Base-by-base conservation (phyloP, 164 flowering plant species). In the Annona squamosa region DNA sequence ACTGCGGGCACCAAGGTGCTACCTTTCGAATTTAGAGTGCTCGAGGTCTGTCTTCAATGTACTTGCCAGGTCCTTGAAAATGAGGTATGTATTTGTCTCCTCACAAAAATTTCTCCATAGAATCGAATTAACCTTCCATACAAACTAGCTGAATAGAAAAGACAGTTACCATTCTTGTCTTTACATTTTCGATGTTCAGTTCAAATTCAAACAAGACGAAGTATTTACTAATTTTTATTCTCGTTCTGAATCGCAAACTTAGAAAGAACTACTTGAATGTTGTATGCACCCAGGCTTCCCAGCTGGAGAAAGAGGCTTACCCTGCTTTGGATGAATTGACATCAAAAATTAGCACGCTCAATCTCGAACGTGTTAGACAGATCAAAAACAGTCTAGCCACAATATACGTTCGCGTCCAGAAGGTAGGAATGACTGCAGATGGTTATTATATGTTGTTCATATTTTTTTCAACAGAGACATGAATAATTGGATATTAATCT, bases 321-420 rank as follows among this genome's bases (percentile, higher is more conserved):
- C 89, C 87, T 10, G 87, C 85, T 56, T 75, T 85, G 48, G 87
- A 87, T 83, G 84, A 85, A 57, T 82, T 87, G 61, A 87, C 85
- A 43, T 85, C 89, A 45, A 82, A 85, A 78, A 85, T 87, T 72
- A 87, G 89, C 77, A 85, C 86, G 4, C 85, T 87, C 46, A 87
- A 84, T 74, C 85, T 87, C 44, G 83, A 87, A 70, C 89, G 85
- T 73, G 90, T 83, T 57, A 79, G 90, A 69, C 85, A 84, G 62
- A 84, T 85, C 71, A 87, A 87, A 77, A 85, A 85, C 72, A 86
- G 88, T 41, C 79, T 87, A 6, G 90, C 84, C 62, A 85, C 84
- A 12, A 74, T 87, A 75, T 81, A 83, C 72, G 88, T 88, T 41
- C 85, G 90, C 63, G 90, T 84, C 6, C 90, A 87, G 69, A 87